A percentile compares a stretch with the other conserved stretches of the same genome.
phyloP scores from a whole-genome alignment of 148 eudicot species.

The Cornus suecica region DNA sequence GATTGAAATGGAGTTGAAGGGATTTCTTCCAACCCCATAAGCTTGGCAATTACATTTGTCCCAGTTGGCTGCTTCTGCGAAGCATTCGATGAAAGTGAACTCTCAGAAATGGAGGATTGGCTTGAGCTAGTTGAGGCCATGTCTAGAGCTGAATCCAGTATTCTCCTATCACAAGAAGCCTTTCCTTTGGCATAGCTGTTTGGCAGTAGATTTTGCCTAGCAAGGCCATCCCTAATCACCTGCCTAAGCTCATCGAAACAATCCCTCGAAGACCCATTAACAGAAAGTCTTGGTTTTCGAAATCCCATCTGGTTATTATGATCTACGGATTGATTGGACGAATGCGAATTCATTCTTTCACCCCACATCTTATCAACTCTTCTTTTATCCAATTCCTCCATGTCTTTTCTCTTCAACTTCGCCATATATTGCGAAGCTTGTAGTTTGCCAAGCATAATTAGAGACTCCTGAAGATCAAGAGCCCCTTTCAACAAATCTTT shows the following conservation, averaged over 20 bases:
- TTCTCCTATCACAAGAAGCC: conserved; percentile 28
- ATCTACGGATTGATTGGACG: conserved; percentile 25
- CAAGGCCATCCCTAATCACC: conserved; percentile 60
- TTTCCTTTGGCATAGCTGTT: conserved; percentile 29
- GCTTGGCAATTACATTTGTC: conserved; percentile 57
- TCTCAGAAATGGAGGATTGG: conserved; percentile 53
- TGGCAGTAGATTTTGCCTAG: conserved; percentile 59
- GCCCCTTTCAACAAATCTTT: conserved; percentile 75
- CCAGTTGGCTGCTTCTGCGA: conserved; percentile 37
- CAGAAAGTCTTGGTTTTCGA: conserved; percentile 37
- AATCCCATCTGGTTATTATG: conserved; percentile 23
- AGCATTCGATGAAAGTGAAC: conserved; percentile 40
- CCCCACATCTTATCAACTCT: conserved; percentile 23
- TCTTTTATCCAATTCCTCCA: conserved; percentile 32
- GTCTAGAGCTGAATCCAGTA: conserved; percentile 24
- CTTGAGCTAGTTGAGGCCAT: conserved; percentile 71
- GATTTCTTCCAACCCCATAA: conserved; percentile 72
- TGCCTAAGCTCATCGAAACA: conserved; percentile 57
- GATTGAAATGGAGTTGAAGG: conserved; percentile 29
- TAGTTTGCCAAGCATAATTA: conserved; percentile 56
- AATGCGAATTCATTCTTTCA: conserved; percentile 28
- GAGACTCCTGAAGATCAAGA: conserved; percentile 70
- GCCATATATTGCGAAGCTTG: conserved; percentile 48
- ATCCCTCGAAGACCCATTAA: conserved; percentile 47
- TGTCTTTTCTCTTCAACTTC: conserved; percentile 38